These are phyloP conservation scores for Hypoxylon rubiginosum DNA, from an alignment of 2,329 filamentous ascomycete species.

Conservation along the genomic window DNA sequence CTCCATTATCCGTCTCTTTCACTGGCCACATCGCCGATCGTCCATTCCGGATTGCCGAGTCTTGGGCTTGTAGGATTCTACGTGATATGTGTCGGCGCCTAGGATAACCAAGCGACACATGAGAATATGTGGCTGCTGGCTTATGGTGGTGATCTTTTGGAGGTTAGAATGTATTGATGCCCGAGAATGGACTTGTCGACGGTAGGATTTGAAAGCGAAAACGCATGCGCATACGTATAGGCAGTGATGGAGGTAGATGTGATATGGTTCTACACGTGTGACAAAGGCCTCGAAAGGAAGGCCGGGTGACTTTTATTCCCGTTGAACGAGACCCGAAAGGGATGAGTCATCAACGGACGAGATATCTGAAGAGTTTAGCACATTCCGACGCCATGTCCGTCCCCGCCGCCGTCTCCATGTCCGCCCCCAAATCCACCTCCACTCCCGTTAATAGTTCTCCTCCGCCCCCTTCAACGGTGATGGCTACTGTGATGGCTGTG, in stretches of 20 bases:
- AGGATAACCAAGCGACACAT: not conserved
- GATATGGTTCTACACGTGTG: not conserved
- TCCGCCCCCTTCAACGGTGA: not conserved
- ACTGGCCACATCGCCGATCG: not conserved
- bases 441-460: no score
- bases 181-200: not conserved
- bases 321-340: not conserved
- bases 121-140: not conserved
- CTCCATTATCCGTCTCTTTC: not conserved
- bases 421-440: not conserved
- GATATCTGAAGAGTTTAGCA: not conserved
- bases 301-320: not conserved
- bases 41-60: not conserved
- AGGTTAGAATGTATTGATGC: not conserved
- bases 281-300: not conserved
- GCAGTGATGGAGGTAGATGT: not conserved
- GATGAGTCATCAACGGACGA: not conserved
- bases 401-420: not conserved
- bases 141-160: not conserved
- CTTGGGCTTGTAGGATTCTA: not conserved
- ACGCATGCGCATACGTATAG: not conserved
- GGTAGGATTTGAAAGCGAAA: not conserved
- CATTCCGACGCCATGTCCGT: not conserved
- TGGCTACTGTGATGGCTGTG: not conserved
- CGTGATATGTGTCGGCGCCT: not conserved